Evolutionary conservation across 805 yeast genomes (phyloP).

Genomic region (Wickerhamomyces xylosicus): DNA sequence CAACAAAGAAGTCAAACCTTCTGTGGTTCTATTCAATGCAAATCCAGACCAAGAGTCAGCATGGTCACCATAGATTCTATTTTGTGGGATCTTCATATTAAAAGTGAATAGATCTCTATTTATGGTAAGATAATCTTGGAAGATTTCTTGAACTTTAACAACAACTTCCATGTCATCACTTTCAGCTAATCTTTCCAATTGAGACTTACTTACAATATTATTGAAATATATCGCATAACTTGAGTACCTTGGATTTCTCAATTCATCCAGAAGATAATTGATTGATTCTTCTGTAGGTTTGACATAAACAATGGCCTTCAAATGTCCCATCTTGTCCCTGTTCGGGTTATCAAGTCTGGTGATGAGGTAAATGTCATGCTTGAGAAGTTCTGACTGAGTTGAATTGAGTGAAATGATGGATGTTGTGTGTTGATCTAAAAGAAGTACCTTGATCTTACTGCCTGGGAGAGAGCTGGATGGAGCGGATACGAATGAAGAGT

Average conservation of each 20-base stretch:
- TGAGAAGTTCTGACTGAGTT: constrained; percentile 76
- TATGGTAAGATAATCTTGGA: constrained; percentile 71
- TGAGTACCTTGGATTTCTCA: constrained; percentile 70
- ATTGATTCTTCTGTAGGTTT: constrained; percentile 64
- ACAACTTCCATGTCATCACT: constrained; percentile 82
- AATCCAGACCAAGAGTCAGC: constrained; percentile 35
- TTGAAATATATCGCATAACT: constrained; percentile 71
- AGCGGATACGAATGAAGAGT: constrained; percentile 2
- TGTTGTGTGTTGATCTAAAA: constrained; percentile 74
- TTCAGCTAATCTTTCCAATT: constrained; percentile 81
- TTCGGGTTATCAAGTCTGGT: constrained; percentile 54
- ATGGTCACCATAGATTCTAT: constrained; percentile 24
- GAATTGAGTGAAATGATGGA: constrained; percentile 80
- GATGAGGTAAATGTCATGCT: constrained; percentile 75
- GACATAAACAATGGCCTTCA: constrained; percentile 71
- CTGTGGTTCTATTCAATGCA: constrained; percentile 30
- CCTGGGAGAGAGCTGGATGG: constrained; percentile 16
- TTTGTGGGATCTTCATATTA: constrained; percentile 15
- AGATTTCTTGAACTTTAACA: constrained; percentile 66
- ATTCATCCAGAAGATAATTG: constrained; percentile 49
- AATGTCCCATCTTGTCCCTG: constrained; percentile 66
- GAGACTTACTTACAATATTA: constrained; percentile 63
- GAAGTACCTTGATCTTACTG: constrained; percentile 53
- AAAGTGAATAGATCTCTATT: constrained; percentile 57
- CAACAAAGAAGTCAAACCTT: constrained; percentile 43